These are phyloP conservation scores for Monilinia fructigena DNA, from an alignment of 2,329 filamentous ascomycete species.

Conservation along the genomic window DNA sequence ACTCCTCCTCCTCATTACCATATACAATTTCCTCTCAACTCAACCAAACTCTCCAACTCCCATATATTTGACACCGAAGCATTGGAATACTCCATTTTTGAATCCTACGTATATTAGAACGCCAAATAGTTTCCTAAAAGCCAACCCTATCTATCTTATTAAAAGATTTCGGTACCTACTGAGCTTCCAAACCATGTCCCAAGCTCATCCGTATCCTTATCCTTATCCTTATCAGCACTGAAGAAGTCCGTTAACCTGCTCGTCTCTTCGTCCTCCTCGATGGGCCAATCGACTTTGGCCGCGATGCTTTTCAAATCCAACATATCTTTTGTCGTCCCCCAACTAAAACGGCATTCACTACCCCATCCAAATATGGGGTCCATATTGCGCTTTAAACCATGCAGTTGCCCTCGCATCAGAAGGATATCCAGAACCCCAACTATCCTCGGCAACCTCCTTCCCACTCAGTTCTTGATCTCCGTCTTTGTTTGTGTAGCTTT, in stretches of 20 bases:
- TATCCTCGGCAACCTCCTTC: slow-evolving; percentile 42
- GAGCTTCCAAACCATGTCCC: slow-evolving; percentile 73
- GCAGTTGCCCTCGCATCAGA: slow-evolving; percentile 75
- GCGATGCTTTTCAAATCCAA: slow-evolving; percentile 62
- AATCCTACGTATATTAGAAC: background rate
- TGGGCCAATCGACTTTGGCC: slow-evolving; percentile 81
- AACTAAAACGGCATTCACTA: slow-evolving; percentile 87
- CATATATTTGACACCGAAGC: background rate
- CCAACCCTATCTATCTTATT: slow-evolving; percentile 28
- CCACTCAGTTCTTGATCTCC: slow-evolving; percentile 31
- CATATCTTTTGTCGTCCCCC: slow-evolving; percentile 93
- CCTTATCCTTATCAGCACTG: slow-evolving; percentile 38
- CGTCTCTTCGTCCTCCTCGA: slow-evolving; percentile 66
- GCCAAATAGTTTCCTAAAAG: background rate
- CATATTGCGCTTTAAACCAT: slow-evolving; percentile 88
- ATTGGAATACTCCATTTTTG: background rate
- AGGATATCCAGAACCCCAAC: slow-evolving; percentile 93
- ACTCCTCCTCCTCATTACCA: too few relatives aligned
- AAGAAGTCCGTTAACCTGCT: slow-evolving; percentile 78
- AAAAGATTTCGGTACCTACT: slow-evolving; percentile 38
- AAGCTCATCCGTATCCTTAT: slow-evolving; percentile 55
- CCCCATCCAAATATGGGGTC: slow-evolving; percentile 96
- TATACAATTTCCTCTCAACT: slow-evolving; percentile 1
- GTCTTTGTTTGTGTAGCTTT: slow-evolving; percentile 38
- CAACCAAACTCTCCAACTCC: background rate